Evolutionary conservation across 768 basidiomycete species (phyloP).

Genomic region (Boletus rubropictus): DNA sequence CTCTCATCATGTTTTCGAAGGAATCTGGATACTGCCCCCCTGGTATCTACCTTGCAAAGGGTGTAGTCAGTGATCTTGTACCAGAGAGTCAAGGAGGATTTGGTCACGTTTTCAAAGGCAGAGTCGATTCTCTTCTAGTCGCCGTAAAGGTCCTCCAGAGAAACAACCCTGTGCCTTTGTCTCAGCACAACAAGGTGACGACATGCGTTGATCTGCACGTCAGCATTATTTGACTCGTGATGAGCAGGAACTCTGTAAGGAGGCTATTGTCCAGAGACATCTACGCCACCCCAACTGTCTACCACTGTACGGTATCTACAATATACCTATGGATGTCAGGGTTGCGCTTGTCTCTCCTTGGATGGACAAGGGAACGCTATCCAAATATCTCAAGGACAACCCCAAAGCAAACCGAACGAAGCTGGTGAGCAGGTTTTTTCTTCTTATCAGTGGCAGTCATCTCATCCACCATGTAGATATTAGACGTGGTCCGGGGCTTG

Average conservation of each 20-base stretch:
- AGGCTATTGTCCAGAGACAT: constrained; percentile 33
- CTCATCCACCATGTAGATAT: constrained; percentile 27
- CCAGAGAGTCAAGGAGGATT: constrained; percentile 15
- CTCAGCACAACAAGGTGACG: constrained; percentile 17
- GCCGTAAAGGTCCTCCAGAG: constrained; percentile 23
- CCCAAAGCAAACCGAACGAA: constrained; percentile 21
- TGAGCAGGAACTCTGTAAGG: constrained; percentile 23
- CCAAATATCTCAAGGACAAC: constrained; percentile 24
- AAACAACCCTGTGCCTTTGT: background rate
- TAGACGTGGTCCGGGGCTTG: constrained; percentile 41
- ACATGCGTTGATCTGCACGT: background rate
- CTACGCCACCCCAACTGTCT: constrained; percentile 33
- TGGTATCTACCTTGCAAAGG: constrained; percentile 7
- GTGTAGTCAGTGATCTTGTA: constrained; percentile 6
- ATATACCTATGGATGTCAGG: constrained; percentile 6
- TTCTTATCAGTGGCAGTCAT: background rate
- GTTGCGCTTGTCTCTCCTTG: constrained; percentile 35
- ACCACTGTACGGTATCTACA: constrained; percentile 32
- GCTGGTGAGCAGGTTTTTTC: constrained; percentile 27
- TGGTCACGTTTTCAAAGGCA: constrained; percentile 20
- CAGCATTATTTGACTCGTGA: background rate
- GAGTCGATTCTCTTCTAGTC: constrained; percentile 18
- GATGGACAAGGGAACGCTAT: constrained; percentile 33
- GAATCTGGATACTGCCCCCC: constrained; percentile 17
- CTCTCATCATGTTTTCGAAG: constrained; percentile 19